Base-by-base conservation (phyloP, 768 basidiomycete genomes). In the Psilocybe azurescens region DNA sequence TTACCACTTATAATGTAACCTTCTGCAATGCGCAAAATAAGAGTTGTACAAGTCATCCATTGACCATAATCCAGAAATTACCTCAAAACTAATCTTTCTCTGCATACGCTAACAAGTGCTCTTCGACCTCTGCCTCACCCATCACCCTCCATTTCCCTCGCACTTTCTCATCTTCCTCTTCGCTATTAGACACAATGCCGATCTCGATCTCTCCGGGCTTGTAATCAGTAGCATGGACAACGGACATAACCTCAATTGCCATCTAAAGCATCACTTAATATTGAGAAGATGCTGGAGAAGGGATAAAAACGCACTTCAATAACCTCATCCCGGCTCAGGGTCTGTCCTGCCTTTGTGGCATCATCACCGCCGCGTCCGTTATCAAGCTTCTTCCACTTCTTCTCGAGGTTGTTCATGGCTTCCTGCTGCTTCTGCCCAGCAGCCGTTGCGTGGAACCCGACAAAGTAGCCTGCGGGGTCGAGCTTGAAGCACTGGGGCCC, bases 401-500 rank as follows among this genome's bases (percentile, higher is more conserved):
- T 99, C 80, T 99, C 97, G 48, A 99, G 83, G 71, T 95, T 92
- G 75, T 99, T 99, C 89, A 96, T 97, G 1, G 94, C 95, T 73
- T 99, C 97, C 72, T 97, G 97, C 70, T 99, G 97, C 70, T 99
- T 99, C 75, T 93, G 91, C 0, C 97, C 97, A 2, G 96, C 91
- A 0, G 97, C 89, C 2, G 97, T 97, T 8, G 97, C 97, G 68
- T 98, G 96, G 81, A 96, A 99, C 0, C 97, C 97, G 49, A 97
- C 94, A 73, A 96, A 99, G 78, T 97, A 99, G 4, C 97, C 97
- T 2, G 97, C 97, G 10, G 97, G 97, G 73, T 99, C 97, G 56
- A 99, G 89, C 78, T 97, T 98, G 85, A 98, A 99, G 70, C 91
- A 86, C 74, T 98, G 97, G n/a, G 97, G 97, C 4, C 97, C 97